Conservation (phyloP, 129 eudicot genomes). For the Scalesia atractyloides region DNA sequence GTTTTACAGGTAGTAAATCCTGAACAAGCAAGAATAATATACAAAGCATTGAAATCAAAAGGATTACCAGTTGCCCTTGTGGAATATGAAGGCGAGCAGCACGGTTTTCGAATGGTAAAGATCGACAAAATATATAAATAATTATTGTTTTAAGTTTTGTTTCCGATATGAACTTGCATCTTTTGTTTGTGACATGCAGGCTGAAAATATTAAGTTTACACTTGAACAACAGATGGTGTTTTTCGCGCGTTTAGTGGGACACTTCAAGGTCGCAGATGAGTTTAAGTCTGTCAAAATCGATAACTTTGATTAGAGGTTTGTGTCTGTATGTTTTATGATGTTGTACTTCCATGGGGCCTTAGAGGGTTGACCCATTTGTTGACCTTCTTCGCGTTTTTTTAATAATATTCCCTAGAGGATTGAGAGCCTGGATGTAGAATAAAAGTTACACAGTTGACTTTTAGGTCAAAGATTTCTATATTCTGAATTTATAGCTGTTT, state of each 20-base stretch:
- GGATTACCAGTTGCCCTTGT: conserved; percentile 54
- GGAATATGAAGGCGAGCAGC: conserved; percentile 55
- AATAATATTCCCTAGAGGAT: not conserved
- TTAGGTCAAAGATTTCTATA: not conserved
- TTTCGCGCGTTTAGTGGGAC: conserved; percentile 56
- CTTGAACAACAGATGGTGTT: conserved; percentile 61
- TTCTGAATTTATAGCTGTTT: not conserved
- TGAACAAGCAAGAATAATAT: conserved; percentile 48
- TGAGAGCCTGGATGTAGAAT: not conserved
- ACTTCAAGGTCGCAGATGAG: conserved; percentile 40
- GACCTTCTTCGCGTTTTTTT: not conserved
- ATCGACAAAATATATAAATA: not conserved
- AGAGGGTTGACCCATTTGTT: conserved; percentile 1
- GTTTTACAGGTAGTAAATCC: conserved; percentile 44
- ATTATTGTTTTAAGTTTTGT: not conserved
- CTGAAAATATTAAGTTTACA: conserved; percentile 51
- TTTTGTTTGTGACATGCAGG: conserved; percentile 36
- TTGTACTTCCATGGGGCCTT: not conserved
- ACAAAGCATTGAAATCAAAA: conserved; percentile 47
- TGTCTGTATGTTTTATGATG: not conserved
- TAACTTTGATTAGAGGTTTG: conserved; percentile 36
- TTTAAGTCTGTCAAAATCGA: conserved; percentile 36
- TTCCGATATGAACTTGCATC: not conserved
- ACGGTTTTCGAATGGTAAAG: conserved; percentile 49
- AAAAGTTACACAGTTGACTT: not conserved